Percentiles rank a stretch among this genome's conserved stretches.
Conservation (phyloP, 306 rosid species). For the Acacia acuminata region DNA sequence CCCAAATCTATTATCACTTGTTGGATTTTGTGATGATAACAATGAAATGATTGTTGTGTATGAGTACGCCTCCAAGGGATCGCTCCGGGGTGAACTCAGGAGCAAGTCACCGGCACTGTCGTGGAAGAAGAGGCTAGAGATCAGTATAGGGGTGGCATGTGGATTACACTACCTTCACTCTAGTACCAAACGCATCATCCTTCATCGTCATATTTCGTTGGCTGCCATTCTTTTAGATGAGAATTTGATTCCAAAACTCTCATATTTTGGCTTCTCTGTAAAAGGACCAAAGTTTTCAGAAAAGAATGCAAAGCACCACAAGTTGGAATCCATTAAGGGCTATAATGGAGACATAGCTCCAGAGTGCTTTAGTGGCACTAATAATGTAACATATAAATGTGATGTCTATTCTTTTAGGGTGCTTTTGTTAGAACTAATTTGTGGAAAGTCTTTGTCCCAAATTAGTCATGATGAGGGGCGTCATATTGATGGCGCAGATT, state of each 20-base stretch:
- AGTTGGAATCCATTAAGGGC: too few relatives aligned
- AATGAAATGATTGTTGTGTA: conserved; percentile 10
- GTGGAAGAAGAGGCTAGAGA: conserved; percentile 8
- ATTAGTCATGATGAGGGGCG: too few relatives aligned
- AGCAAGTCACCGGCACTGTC: not conserved
- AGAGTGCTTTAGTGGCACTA: too few relatives aligned
- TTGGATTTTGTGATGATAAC: not conserved
- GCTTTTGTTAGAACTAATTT: too few relatives aligned
- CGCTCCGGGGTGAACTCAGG: not conserved
- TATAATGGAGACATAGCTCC: too few relatives aligned
- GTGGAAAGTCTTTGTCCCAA: too few relatives aligned
- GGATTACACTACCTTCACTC: not conserved
- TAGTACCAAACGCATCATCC: not conserved
- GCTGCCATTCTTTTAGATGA: not conserved
- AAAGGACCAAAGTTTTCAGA: too few relatives aligned
- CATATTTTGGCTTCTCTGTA: not conserved
- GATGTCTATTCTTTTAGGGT: too few relatives aligned
- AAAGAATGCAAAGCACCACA: too few relatives aligned
- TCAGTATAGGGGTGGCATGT: conserved; percentile 12
- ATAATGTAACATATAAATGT: too few relatives aligned
- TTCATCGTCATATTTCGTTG: not conserved
- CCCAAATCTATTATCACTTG: not conserved
- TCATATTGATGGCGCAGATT: too few relatives aligned
- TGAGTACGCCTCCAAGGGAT: not conserved
- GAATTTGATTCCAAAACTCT: not conserved